These are phyloP conservation scores for Puya raimondii DNA, from an alignment of 176 grass and related monocot genomes.

Conservation along the genomic window DNA sequence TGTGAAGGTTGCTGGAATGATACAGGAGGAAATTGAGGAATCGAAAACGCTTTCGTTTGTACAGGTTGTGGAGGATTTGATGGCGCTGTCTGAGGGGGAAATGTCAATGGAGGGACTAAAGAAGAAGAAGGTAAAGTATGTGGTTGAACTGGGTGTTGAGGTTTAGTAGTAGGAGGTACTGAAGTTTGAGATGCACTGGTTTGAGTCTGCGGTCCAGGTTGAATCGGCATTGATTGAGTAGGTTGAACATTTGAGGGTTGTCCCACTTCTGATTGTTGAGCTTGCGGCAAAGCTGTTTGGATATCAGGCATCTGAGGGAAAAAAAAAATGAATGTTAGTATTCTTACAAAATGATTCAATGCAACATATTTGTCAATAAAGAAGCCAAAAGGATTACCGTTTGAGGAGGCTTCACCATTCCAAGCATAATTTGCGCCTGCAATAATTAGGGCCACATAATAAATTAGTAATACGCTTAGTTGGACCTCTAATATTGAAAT, in stretches of 20 bases:
- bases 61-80: conserved; percentile 29
- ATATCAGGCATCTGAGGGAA: conserved; percentile 34
- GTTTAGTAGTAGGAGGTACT: conserved; percentile 36
- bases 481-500: not conserved
- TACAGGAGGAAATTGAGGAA: conserved; percentile 32
- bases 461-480: not conserved
- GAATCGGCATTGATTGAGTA: conserved; percentile 25
- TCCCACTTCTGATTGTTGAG: conserved; percentile 29
- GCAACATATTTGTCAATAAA: not conserved
- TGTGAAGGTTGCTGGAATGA: conserved; percentile 49
- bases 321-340: conserved; percentile 11
- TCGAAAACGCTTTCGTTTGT: conserved; percentile 46
- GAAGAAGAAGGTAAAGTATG: conserved; percentile 31
- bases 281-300: conserved; percentile 28
- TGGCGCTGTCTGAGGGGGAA: conserved; percentile 27
- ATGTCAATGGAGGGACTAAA: conserved; percentile 36
- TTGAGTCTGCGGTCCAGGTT: conserved; percentile 32
- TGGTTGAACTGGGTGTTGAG: conserved; percentile 30
- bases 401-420: conserved; percentile 92
- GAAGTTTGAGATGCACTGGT: conserved; percentile 29
- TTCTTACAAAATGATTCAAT: not conserved
- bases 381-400: conserved; percentile 36
- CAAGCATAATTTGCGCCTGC: conserved; percentile 92
- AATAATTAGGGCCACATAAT: conserved; percentile 2
- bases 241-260: conserved; percentile 28